These are phyloP conservation scores for Pinus tabuliformis DNA, from an alignment of 75 land plant genomes.

Conservation along the genomic window DNA sequence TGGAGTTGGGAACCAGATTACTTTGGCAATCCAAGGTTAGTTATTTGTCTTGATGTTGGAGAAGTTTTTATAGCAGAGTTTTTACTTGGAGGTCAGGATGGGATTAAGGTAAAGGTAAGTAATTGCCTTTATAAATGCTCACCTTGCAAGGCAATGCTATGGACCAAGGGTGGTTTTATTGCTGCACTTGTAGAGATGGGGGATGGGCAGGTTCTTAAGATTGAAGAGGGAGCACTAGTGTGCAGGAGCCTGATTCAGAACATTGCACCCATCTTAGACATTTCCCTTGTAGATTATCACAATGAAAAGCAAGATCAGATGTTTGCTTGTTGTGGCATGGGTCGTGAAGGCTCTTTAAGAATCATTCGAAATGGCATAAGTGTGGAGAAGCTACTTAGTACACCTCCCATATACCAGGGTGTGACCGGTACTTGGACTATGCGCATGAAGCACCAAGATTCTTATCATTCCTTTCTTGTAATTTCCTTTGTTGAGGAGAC, in stretches of 20 bases:
- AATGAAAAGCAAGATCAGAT: constrained; percentile 94
- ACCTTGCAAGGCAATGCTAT: constrained; percentile 68
- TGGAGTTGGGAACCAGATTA: constrained; percentile 81
- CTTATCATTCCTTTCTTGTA: constrained; percentile 86
- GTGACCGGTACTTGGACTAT: constrained; percentile 84
- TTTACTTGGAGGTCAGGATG: constrained; percentile 29
- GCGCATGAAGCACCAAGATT: constrained; percentile 59
- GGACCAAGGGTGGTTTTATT: constrained; percentile 79
- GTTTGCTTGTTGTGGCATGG: constrained; percentile 92
- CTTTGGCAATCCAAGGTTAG: constrained; percentile 34
- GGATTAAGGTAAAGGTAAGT: constrained; percentile 33
- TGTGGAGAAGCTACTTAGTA: constrained; percentile 82
- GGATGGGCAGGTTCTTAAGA: constrained; percentile 83
- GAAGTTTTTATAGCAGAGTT: constrained; percentile 62
- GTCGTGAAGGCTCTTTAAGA: constrained; percentile 80
- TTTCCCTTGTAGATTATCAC: constrained; percentile 72
- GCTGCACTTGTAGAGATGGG: constrained; percentile 88
- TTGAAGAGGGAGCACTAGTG: constrained; percentile 43
- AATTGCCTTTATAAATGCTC: constrained; percentile 63
- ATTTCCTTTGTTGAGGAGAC: constrained; percentile 97
- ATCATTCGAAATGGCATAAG: constrained; percentile 88
- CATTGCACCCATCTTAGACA: constrained; percentile 83
- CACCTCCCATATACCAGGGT: constrained; percentile 80
- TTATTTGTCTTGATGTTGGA: constrained; percentile 75
- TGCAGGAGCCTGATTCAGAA: constrained; percentile 72